phyloP scores from a whole-genome alignment of 2,329 filamentous ascomycete species.

The Diaporthe sp. region DNA sequence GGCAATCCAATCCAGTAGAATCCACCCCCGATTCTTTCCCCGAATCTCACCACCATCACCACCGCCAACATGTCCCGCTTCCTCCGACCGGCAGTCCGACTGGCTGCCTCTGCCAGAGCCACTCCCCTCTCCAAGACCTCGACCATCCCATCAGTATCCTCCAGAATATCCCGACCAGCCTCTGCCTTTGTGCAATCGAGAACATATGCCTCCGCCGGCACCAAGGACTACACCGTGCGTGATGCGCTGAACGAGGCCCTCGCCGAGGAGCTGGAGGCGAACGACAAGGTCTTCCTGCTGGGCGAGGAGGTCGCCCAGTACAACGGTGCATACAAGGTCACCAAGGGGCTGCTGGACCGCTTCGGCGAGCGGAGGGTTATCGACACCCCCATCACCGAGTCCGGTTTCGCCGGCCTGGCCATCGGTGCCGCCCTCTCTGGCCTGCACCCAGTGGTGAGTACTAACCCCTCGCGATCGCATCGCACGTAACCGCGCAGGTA shows the following conservation, averaged over 20 bases:
- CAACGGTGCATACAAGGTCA: slow-evolving; percentile 99
- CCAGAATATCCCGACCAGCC: slow-evolving; percentile 34
- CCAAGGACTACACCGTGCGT: slow-evolving; percentile 95
- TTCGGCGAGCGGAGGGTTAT: slow-evolving; percentile 98
- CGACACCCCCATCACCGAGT: slow-evolving; percentile 98
- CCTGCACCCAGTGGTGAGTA: slow-evolving; percentile 89
- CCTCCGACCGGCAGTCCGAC: slow-evolving; percentile 55
- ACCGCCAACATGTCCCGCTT: slow-evolving; percentile 54
- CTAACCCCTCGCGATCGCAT: background rate
- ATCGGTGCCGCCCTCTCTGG: slow-evolving; percentile 95
- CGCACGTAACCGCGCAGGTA: background rate
- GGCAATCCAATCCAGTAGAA: slow-evolving; percentile 24
- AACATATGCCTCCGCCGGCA: slow-evolving; percentile 68
- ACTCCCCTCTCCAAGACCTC: slow-evolving; percentile 39
- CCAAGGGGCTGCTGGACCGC: slow-evolving; percentile 94
- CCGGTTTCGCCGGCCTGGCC: slow-evolving; percentile 92
- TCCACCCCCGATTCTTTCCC: slow-evolving; percentile 29
- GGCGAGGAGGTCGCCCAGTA: slow-evolving; percentile 99
- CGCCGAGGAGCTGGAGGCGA: slow-evolving; percentile 94
- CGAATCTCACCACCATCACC: slow-evolving; percentile 11
- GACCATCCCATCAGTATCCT: slow-evolving; percentile 40
- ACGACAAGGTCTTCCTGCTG: slow-evolving; percentile 94
- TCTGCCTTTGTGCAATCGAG: slow-evolving; percentile 58
- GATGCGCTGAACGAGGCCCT: slow-evolving; percentile 98
- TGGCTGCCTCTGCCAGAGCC: slow-evolving; percentile 51